Evolutionary conservation across 2,329 filamentous ascomycete species (phyloP), one percentile per base, ranked within the genome.

Genomic region (Aspergillus pseudotamarii): DNA sequence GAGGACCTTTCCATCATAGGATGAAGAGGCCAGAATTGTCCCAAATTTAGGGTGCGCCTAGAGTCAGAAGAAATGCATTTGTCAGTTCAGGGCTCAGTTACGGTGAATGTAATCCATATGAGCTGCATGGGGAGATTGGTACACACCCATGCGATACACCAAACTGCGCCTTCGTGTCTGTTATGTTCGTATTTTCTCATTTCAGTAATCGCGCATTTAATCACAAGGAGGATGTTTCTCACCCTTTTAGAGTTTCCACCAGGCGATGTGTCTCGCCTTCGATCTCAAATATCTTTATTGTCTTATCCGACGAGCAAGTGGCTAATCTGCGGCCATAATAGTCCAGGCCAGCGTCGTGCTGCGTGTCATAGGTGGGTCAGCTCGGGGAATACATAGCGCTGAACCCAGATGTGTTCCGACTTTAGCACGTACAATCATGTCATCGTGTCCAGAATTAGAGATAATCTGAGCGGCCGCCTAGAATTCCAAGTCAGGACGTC

Each of bases 241-340:
- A 96, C 93, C 94, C 94, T 82, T 96, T 97, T 69, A 99, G 84
- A 30, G 95, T 99, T 82, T 98, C 94, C 38, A 92, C 87, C 72
- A 98, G 83, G 68, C 92, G 88, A 81, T 99, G 94, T 70, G 90
- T 87, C 72, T 98, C 94, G 74, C 93, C 93, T 75, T 98, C 94
- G 61, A 99, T 91, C 81, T 99, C 95, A 77, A 97, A 99, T 76
- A 99, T 98, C 84, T 98, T 98, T 84, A 99, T 96, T 55, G 94
- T 98, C 78, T 95, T 94, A 82, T 99, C 95, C 69, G 94, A 97
- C 41, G 94, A 97, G 81, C 95, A 98, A 69, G 95, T 99, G 67
- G 95, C 95, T 72, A 99, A 88, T 76, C 94, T 91, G 71, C 95
- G 90, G 75, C 95, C 95, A 80, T 98, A 99, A 85, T 98, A 99